phyloP scores from a whole-genome alignment of 768 basidiomycete species.

The Daedaleopsis sinensis region DNA sequence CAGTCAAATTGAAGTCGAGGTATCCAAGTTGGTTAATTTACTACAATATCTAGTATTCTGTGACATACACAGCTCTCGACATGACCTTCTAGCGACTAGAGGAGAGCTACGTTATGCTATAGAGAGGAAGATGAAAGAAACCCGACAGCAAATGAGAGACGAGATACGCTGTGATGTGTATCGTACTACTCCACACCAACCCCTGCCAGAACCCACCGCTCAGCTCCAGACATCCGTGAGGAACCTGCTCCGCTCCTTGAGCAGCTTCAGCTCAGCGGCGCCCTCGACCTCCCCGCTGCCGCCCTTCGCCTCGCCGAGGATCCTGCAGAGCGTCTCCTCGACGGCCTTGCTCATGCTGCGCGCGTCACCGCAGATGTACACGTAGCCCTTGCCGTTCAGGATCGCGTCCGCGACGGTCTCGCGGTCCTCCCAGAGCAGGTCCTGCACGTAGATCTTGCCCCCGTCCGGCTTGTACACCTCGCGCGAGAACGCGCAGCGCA shows the following conservation, averaged over 20 bases:
- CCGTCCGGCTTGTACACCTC: slow-evolving; percentile 89
- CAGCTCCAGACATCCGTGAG: slow-evolving; percentile 81
- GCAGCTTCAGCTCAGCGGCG: slow-evolving; percentile 85
- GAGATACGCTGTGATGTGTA: not conserved
- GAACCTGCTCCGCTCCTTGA: slow-evolving; percentile 92
- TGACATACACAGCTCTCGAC: not conserved
- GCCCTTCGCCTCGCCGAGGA: slow-evolving; percentile 93
- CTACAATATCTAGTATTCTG: not conserved
- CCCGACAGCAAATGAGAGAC: not conserved
- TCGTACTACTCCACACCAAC: not conserved
- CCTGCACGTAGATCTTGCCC: slow-evolving; percentile 99
- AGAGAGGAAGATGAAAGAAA: not conserved
- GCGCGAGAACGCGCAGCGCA: slow-evolving; percentile 91
- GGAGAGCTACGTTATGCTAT: not conserved
- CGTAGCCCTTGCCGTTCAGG: slow-evolving; percentile 93
- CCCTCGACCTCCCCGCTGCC: slow-evolving; percentile 89
- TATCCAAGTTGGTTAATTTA: not conserved
- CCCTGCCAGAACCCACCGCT: not conserved
- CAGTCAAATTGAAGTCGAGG: too few relatives aligned
- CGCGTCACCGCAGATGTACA: slow-evolving; percentile 97
- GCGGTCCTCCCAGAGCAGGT: slow-evolving; percentile 87
- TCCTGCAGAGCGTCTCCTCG: slow-evolving; percentile 82
- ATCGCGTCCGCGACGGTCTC: slow-evolving; percentile 86
- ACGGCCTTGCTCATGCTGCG: slow-evolving; percentile 96
- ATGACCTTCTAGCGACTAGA: not conserved